Evolutionary conservation across 495 filamentous ascomycete species (phyloP), one percentile per base, ranked within the genome.

Genomic region (Penicillium dipodomyicola): DNA sequence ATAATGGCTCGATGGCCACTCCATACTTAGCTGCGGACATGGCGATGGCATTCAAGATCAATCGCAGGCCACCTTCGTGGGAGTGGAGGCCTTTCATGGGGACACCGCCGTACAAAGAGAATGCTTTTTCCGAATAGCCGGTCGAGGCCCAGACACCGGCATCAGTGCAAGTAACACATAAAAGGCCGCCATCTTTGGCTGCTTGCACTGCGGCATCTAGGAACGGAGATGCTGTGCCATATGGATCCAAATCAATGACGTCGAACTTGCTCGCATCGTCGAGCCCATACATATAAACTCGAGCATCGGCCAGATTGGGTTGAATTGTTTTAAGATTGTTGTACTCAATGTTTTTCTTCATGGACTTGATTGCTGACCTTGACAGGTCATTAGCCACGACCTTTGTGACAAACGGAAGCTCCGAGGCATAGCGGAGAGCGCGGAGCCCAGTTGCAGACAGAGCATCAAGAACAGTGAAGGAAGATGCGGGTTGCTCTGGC

Each of bases 121-220:
- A 97, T 14, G 89, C 83, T 72, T 99, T 99, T 67, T 99, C 94
- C 0, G 87, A 84, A 65, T 96, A 97, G 25, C 92, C 90, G 41
- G 86, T 86, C 0, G 94, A 97, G 0, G 94, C 94, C 81, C 90
- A 97, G 14, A 97, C 88, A 12, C 86, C 90, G 6, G 92, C 89
- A 74, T 99, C 94, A 0, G 94, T 99, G 71, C 94, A 97, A 7
- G 94, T 99, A 19, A 97, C 86, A 69, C 92, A 97, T 7, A 99
- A 81, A 14, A 99, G 78, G 17, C 95, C 94, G 5, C 90, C 92
- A 56, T 96, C 89, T 33, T 83, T 84, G 11, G 97, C 77, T 0
- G 86, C 84, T 64, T 95, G 91, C 2, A 97, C 79, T 4, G 95
- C 91, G 4, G 89, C 86, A 65, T 99, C 94, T 14, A 97, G 71